Conservation (phyloP, 2,329 filamentous ascomycete species). For the Colletotrichum nymphaeae region DNA sequence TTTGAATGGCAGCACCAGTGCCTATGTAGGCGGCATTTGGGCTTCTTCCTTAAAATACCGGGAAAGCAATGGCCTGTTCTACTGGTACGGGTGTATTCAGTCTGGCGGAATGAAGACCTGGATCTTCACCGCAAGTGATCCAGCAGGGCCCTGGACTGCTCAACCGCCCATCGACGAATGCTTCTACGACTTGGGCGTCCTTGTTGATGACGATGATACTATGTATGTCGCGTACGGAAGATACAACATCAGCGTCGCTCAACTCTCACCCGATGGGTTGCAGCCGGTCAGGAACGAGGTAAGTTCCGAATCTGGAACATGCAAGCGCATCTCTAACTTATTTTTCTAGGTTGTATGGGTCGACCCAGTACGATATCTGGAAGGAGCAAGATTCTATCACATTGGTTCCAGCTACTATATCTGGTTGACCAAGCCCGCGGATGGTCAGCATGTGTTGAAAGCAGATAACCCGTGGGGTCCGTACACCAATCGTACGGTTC, state of each 20-base stretch:
- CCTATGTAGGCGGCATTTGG: slow-evolving; percentile 65
- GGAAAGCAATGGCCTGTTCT: slow-evolving; percentile 34
- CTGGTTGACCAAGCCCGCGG: slow-evolving; percentile 55
- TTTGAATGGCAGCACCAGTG: slow-evolving; percentile 51
- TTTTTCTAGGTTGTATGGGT: slow-evolving; percentile 12
- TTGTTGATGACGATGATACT: slow-evolving; percentile 53
- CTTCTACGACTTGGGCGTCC: slow-evolving; percentile 26
- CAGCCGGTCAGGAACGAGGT: slow-evolving; percentile 15
- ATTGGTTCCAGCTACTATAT: slow-evolving; percentile 65
- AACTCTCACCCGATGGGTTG: slow-evolving; percentile 27
- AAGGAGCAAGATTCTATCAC: slow-evolving; percentile 66
- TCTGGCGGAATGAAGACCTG: slow-evolving; percentile 31
- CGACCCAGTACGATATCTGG: slow-evolving; percentile 44
- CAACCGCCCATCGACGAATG: slow-evolving; percentile 35
- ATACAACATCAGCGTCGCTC: slow-evolving; percentile 26
- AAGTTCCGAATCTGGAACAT: neutral
- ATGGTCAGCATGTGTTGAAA: slow-evolving; percentile 58
- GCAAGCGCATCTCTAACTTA: neutral
- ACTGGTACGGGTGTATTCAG: slow-evolving; percentile 38
- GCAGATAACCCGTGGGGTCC: slow-evolving; percentile 60
- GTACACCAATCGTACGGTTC: slow-evolving; percentile 55
- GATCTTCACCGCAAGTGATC: slow-evolving; percentile 34
- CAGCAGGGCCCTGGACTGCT: slow-evolving; percentile 25
- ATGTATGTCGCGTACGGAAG: slow-evolving; percentile 57
- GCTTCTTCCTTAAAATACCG: slow-evolving; percentile 56